A percentile compares a stretch with the other conserved stretches of the same genome.
Evolutionary conservation across 139 green algal genomes (phyloP).

Genomic region (Micractinium conductrix): DNA sequence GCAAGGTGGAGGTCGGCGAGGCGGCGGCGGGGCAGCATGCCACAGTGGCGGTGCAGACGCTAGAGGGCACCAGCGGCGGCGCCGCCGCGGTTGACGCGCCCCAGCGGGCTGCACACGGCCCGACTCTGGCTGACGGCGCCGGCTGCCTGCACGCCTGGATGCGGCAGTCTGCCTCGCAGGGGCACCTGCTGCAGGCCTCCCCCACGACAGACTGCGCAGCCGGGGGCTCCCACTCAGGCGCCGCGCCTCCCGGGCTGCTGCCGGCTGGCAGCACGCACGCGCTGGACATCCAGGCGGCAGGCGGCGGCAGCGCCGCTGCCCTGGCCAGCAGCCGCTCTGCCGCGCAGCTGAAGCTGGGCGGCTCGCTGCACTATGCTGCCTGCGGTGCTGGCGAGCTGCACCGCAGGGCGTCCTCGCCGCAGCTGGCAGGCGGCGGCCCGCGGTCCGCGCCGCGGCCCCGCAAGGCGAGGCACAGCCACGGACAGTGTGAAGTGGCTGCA

Average conservation of each 20-base stretch:
- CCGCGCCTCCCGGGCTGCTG: too few species aligned
- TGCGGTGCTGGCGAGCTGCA: background rate
- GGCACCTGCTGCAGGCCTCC: background rate
- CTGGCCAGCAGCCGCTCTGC: constrained; percentile 3
- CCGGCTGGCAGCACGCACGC: too few species aligned
- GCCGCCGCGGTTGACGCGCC: too few species aligned
- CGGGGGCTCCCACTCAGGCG: too few species aligned
- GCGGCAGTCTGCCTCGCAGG: background rate
- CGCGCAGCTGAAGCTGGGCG: background rate
- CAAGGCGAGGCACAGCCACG: constrained; percentile 9
- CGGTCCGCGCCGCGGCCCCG: background rate
- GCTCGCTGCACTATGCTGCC: background rate
- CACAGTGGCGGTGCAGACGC: constrained; percentile 56
- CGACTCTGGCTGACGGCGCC: constrained; percentile 1
- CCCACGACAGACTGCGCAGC: background rate
- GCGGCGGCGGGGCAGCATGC: constrained; percentile 70
- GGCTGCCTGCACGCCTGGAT: constrained; percentile 38
- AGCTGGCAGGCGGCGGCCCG: background rate
- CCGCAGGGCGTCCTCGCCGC: background rate
- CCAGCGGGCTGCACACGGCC: background rate
- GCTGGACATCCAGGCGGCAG: background rate
- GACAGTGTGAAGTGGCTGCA: too few species aligned
- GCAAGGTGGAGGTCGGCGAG: constrained; percentile 64
- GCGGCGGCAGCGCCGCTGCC: background rate
- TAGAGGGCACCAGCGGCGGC: background rate